Evolutionary conservation across 768 basidiomycete genomes (phyloP).

Genomic region (Panaeolus cyanescens): DNA sequence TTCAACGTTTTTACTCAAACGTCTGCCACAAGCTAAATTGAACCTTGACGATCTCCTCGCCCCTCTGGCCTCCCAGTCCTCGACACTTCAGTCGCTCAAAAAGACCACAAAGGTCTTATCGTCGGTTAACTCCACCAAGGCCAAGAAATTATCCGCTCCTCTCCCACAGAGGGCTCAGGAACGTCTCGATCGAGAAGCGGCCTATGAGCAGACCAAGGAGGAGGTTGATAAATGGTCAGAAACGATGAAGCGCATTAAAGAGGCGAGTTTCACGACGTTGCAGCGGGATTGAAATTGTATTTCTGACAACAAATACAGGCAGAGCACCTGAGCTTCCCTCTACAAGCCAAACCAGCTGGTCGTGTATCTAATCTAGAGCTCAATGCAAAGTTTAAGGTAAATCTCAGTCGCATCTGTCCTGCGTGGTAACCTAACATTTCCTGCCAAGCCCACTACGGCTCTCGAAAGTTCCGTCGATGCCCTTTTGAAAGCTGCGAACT

Average conservation of each 20-base stretch:
- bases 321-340: conserved; percentile 84
- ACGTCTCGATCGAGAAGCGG: conserved; percentile 88
- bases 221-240: conserved; percentile 94
- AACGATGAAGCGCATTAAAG: conserved; percentile 89
- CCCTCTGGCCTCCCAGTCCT: conserved; percentile 65
- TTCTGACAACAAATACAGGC: conserved; percentile 47
- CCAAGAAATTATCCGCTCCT: conserved; percentile 76
- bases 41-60: conserved; percentile 75
- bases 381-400: conserved; percentile 82
- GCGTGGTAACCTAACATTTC: neutral
- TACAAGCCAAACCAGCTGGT: conserved; percentile 61
- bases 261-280: conserved; percentile 45
- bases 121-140: conserved; percentile 48
- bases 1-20: conserved; percentile 4
- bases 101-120: conserved; percentile 68
- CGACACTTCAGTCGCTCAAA: conserved; percentile 65
- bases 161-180: conserved; percentile 87
- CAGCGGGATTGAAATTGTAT: neutral
- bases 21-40: conserved; percentile 52
- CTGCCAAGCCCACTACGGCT: conserved; percentile 70
- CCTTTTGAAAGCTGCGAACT: conserved; percentile 78
- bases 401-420: neutral
- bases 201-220: conserved; percentile 89
- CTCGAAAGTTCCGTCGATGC: conserved; percentile 84
- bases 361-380: conserved; percentile 74